Conservation (phyloP, 2,329 filamentous ascomycete species). For the Colletotrichum tanaceti region DNA sequence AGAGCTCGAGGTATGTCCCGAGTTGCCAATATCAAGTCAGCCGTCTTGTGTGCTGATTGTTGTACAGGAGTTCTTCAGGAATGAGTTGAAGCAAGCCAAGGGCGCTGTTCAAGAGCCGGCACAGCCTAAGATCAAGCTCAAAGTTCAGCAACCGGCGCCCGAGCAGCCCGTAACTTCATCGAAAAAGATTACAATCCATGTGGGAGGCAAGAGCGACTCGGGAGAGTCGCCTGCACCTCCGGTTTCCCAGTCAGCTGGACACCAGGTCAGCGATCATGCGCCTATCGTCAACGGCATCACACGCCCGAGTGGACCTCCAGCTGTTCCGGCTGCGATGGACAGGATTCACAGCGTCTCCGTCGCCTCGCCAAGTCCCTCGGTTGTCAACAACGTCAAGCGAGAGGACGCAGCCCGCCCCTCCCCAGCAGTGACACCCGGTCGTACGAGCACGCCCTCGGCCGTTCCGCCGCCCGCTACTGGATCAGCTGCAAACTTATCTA, state of each 20-base stretch:
- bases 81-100: slow-evolving; percentile 77
- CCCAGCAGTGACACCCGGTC: slow-evolving; percentile 47
- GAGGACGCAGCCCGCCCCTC: slow-evolving; percentile 51
- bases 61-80: slow-evolving; percentile 73
- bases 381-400: slow-evolving; percentile 48
- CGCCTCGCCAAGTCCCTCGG: slow-evolving; percentile 60
- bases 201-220: slow-evolving; percentile 69
- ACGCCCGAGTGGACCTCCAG: slow-evolving; percentile 35
- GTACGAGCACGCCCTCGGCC: slow-evolving; percentile 36
- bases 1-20: slow-evolving; percentile 75
- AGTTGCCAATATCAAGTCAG: not conserved
- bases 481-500: slow-evolving; percentile 40
- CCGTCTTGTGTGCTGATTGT: slow-evolving; percentile 26
- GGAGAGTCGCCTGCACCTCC: slow-evolving; percentile 64
- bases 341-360: slow-evolving; percentile 53
- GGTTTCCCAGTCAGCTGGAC: slow-evolving; percentile 50
- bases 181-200: slow-evolving; percentile 78
- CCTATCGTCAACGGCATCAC: slow-evolving; percentile 48
- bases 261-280: slow-evolving; percentile 48
- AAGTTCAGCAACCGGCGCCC: slow-evolving; percentile 64
- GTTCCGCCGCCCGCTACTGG: slow-evolving; percentile 41
- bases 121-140: slow-evolving; percentile 84
- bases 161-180: slow-evolving; percentile 48
- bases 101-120: slow-evolving; percentile 77
- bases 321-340: slow-evolving; percentile 33